Evolutionary conservation across 805 yeast genomes (phyloP).

Genomic region (Pichia cephalocereana): DNA sequence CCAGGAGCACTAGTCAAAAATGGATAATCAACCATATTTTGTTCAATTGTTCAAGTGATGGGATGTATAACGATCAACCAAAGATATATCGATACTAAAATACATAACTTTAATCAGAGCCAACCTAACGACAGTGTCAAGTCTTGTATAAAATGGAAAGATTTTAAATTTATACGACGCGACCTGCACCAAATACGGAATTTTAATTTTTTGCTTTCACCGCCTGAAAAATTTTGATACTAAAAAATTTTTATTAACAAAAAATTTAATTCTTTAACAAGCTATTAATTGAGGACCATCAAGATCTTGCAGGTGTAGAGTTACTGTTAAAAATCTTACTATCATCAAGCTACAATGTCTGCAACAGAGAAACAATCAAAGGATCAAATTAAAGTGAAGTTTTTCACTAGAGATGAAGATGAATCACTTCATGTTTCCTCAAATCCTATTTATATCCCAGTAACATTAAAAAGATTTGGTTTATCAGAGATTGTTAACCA

Average conservation of each 20-base stretch:
- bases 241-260: background rate
- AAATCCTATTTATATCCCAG: conserved; percentile 83
- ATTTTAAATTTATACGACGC: background rate
- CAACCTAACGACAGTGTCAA: too few species aligned
- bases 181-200: background rate
- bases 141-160: too few species aligned
- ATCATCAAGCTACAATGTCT: background rate
- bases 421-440: conserved; percentile 63
- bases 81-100: too few species aligned
- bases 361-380: background rate
- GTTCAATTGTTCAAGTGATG: too few species aligned
- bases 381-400: conserved; percentile 64
- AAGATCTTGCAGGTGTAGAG: too few species aligned
- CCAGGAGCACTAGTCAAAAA: conserved; percentile 92
- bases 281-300: too few species aligned
- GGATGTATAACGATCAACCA: too few species aligned
- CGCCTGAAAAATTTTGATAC: conserved; percentile 2
- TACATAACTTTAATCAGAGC: too few species aligned
- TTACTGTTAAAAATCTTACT: too few species aligned
- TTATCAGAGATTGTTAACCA: conserved; percentile 94
- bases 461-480: conserved; percentile 78
- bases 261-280: too few species aligned
- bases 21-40: conserved; percentile 28
- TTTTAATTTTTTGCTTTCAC: background rate
- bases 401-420: conserved; percentile 81